phyloP scores from a whole-genome alignment of 78 protist species.

The Polysphondylium violaceum region DNA sequence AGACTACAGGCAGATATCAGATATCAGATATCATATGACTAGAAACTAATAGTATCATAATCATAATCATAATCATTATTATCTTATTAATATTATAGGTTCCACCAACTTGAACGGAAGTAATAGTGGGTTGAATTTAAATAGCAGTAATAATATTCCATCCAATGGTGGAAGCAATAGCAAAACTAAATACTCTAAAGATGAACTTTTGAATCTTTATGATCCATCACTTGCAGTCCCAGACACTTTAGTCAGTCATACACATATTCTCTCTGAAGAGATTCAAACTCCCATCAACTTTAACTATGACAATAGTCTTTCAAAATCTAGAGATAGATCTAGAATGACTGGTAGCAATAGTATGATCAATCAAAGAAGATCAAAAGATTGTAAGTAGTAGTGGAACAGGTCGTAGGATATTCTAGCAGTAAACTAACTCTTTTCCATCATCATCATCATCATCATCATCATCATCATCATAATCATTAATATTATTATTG shows the following conservation, averaged over 20 bases:
- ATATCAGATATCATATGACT: neutral
- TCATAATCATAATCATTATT: neutral
- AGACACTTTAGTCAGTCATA: constrained; percentile 30
- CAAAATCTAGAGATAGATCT: constrained; percentile 41
- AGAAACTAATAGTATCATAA: neutral
- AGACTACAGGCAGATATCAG: too few species aligned
- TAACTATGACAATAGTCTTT: constrained; percentile 43
- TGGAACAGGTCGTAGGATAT: neutral
- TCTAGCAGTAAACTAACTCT: neutral
- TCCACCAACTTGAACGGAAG: neutral
- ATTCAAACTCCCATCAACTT: constrained; percentile 54
- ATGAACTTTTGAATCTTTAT: constrained; percentile 52
- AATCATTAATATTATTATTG: neutral
- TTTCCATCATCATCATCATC: neutral
- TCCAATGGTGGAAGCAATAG: neutral
- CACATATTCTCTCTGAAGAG: constrained; percentile 60
- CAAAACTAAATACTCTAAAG: constrained; percentile 58
- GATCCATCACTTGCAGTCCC: constrained; percentile 31
- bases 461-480: too few species aligned
- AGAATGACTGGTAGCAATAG: constrained; percentile 44
- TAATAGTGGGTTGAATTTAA: neutral
- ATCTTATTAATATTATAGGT: neutral
- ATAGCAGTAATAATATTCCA: neutral
- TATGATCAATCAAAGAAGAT: constrained; percentile 9
- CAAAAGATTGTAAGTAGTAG: constrained; percentile 49